Percentiles rank a stretch among this genome's conserved stretches.
phyloP scores from a whole-genome alignment of 176 grass and related monocot genomes.

The Pontederia crassipes region DNA sequence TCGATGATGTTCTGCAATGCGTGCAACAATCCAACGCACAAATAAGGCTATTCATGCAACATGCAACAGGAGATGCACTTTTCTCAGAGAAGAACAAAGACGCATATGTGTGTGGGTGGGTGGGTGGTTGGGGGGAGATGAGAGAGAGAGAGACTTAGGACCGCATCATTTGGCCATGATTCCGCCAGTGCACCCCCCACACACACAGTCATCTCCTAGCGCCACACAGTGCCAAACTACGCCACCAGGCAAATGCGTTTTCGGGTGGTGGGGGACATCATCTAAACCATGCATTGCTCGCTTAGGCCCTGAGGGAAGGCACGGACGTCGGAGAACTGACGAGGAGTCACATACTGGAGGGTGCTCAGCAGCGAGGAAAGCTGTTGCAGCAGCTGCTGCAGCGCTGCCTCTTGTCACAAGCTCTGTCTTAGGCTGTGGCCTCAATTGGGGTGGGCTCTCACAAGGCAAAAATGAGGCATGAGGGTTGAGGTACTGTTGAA shows the following conservation, averaged over 20 bases:
- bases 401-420: not conserved
- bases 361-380: not conserved
- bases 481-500: not conserved
- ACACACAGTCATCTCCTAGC: not conserved
- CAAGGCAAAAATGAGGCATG: not conserved
- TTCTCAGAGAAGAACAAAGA: too few relatives aligned
- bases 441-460: not conserved
- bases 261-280: not conserved
- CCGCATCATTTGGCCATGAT: constrained; percentile 23
- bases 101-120: too few relatives aligned
- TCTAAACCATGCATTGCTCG: not conserved
- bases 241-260: not conserved
- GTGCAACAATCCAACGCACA: too few relatives aligned
- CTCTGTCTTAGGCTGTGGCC: not conserved
- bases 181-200: not conserved
- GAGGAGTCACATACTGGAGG: not conserved
- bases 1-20: too few relatives aligned
- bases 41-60: too few relatives aligned
- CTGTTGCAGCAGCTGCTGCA: not conserved
- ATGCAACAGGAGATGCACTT: too few relatives aligned
- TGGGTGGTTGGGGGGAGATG: not conserved
- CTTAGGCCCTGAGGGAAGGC: not conserved
- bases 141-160: constrained; percentile 9
- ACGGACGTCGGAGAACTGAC: not conserved
- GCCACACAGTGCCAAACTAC: not conserved